Evolutionary conservation across 192 early-diverging fungal species (phyloP), one percentile per base, ranked within the genome.

Genomic region (Umbelopsis vinacea): DNA sequence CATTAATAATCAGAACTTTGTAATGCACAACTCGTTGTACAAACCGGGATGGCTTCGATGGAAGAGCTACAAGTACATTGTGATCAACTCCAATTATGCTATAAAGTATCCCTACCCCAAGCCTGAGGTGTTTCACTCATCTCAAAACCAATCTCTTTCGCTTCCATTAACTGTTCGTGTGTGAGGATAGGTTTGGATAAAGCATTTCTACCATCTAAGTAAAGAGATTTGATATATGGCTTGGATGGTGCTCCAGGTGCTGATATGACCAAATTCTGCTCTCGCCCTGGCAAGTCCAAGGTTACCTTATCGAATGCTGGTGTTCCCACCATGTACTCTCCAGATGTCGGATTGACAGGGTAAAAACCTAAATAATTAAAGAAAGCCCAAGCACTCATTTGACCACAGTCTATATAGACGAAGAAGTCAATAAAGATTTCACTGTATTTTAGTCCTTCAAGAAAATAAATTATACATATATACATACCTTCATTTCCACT

Each of bases 301-400:
- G 33, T 63, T 6, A 63, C 57, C 57, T 63, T 63, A 11, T 63
- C 57, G 26, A 63, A 63, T 14, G 26, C 29, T 63, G 57, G 57
- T 29, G 57, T 63, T 4, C 57, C 57, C 5, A 63, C 37, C 26
- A 63, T n/a, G 15, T 63, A 63, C 33, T 63, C 29, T 29, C 57
- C 57, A 35, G 57, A 17, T 2, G 57, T 6, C 3, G 57, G 57
- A 17, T 63, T 63, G 14, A 63, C 33, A 10, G 57, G 57, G 33
- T 63, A 63, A 26, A 63, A 63, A 17, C 57, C 57, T 35, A 63
- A 5, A 37, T 63, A 63, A 19, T 37, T 37, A 19, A 63, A 63
- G 57, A 63, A 63, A 17, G 57, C 57, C 57, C 57, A 63, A 3
- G 57, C 57, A 37, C 57, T 63, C 57, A 63, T 63, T 26, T 63